Evolutionary conservation across 208 protist species (phyloP).

Genomic region (Crithidia sp.): DNA sequence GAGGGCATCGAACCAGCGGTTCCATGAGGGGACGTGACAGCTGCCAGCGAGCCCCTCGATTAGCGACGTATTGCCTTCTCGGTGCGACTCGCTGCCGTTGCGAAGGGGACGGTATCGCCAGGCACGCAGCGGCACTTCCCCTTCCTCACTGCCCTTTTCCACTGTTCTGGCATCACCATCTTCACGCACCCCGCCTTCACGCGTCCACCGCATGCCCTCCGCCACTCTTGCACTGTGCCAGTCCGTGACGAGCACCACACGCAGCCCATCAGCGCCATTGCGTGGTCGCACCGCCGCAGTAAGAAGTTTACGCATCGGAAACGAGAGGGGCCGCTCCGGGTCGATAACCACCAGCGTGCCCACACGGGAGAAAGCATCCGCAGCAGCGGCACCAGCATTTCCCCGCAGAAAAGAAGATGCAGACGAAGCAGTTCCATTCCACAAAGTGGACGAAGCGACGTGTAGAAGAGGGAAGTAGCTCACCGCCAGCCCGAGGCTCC

Average conservation of each 20-base stretch:
- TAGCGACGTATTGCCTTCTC: background rate
- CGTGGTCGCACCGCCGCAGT: constrained; percentile 19
- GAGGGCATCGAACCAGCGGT: constrained; percentile 30
- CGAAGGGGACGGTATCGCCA: background rate
- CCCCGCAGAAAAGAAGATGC: background rate
- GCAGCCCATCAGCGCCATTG: constrained; percentile 19
- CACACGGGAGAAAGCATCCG: constrained; percentile 17
- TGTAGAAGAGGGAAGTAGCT: constrained; percentile 46
- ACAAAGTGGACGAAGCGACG: background rate
- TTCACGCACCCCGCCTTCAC: background rate
- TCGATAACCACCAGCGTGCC: constrained; percentile 55
- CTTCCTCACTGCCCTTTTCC: too few relatives aligned
- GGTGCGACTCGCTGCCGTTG: background rate
- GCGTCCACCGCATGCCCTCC: constrained; percentile 11
- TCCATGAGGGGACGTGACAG: constrained; percentile 58
- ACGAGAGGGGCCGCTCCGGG: constrained; percentile 48
- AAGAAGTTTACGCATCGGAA: constrained; percentile 36
- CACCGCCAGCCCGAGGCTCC: constrained; percentile 51
- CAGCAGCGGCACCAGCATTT: background rate
- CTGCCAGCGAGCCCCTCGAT: constrained; percentile 32
- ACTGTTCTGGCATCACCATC: too few relatives aligned
- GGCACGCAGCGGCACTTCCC: constrained; percentile 4
- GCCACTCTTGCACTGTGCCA: constrained; percentile 43
- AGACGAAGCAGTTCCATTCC: background rate
- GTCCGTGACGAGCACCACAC: constrained; percentile 56